These are phyloP conservation scores for Ophiostoma populinum DNA, from an alignment of 2,329 filamentous ascomycete species.

Conservation along the genomic window DNA sequence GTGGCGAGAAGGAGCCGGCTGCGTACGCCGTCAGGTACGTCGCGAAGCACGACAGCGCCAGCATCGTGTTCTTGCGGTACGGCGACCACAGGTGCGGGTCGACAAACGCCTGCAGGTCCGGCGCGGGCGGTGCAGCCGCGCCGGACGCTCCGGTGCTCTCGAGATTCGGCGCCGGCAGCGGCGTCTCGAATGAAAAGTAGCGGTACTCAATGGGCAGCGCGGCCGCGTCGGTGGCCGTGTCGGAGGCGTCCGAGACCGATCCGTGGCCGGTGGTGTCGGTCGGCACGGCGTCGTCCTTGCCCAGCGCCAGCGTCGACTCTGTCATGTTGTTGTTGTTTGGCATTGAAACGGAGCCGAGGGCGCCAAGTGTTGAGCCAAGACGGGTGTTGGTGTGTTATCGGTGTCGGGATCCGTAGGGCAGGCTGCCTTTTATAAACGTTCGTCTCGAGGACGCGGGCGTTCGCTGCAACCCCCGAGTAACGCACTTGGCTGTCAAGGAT, in stretches of 20 bases:
- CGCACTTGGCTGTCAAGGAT: no score
- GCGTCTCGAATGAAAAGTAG: constrained; percentile 25
- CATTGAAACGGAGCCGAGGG: no score
- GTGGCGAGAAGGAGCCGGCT: constrained; percentile 63
- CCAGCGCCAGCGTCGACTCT: no score
- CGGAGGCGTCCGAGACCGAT: constrained; percentile 1
- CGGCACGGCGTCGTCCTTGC: no score
- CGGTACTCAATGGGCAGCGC: constrained; percentile 18
- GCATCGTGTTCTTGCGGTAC: constrained; percentile 50
- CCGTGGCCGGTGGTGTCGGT: no score
- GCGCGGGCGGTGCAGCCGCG: constrained; percentile 20
- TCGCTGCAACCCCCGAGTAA: no score
- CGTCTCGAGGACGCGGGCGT: no score
- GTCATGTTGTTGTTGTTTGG: no score
- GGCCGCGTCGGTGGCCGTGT: constrained; percentile 4
- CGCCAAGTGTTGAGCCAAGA: no score
- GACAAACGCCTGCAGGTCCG: constrained; percentile 47
- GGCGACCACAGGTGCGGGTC: constrained; percentile 61
- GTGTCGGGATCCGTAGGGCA: no score
- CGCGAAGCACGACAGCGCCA: constrained; percentile 57
- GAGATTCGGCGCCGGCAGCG: constrained; percentile 19
- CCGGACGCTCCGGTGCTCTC: constrained; percentile 11
- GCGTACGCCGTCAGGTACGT: constrained; percentile 66
- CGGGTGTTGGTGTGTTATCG: no score
- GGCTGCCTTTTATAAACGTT: no score